Base-by-base conservation (phyloP, 345 rosid genomes). In the Populus tremula region DNA sequence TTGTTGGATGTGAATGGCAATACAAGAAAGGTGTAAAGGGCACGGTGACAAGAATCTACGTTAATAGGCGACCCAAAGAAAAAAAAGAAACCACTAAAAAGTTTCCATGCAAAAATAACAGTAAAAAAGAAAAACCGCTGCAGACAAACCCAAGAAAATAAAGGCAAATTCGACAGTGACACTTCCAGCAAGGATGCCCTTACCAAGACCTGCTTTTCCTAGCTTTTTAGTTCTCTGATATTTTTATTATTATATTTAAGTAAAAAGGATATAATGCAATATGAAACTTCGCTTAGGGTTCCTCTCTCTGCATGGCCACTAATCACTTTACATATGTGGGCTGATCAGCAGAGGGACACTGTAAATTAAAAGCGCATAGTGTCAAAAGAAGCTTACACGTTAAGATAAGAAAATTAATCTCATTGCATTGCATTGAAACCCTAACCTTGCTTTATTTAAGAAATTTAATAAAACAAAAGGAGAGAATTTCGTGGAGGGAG, bases 91-190 rank as follows among this genome's bases (percentile, higher is more conserved):
- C 3, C 2, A 5, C 7, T 10, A 12, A 11, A 71, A 5, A 61
- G 23, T 70, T 70, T 82, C 47, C 80, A 73, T 84, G 74, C 78
- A 84, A 72, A 73, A 74, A 75, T 2, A 1, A 23, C 29, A 47
- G 65, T n/a, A 0, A 64, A 14, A 54, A 33, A 50, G 35, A 29
- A 23, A 13, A n/a, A 36, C 56, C 21, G 33, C n/a, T 17, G 63
- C 75, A 73, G 82, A 77, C 77, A 79, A 39, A 59, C 62, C 78
- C 74, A 70, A 69, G 82, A 76, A 83, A 75, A 76, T 41, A 85
- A 88, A 80, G 85, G 84, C 75, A 41, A 77, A 70, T 80, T 83
- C 78, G 83, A 82, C 63, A 33, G 77, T 70, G 89, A 84, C 86
- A 77, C 78, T 71, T 80, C 87, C 86, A 82, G 83, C 83, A 8